A percentile compares a stretch with the other conserved stretches of the same genome.
Conservation (phyloP, 257 asterid genomes). For the Nicotiana sylvestris region DNA sequence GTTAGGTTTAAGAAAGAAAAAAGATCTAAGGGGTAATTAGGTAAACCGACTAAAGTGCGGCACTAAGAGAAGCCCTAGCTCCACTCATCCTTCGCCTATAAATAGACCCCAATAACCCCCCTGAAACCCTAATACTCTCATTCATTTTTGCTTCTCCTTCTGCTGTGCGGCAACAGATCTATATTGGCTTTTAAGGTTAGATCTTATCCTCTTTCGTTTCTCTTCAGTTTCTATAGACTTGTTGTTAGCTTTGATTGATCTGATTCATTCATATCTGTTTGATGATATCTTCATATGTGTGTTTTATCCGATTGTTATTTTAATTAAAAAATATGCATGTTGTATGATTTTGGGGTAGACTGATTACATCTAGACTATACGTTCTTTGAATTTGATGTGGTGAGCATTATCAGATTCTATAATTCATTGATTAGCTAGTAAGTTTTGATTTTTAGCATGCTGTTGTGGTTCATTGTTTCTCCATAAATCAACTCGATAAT, state of each 20-base stretch:
- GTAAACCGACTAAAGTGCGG: not conserved
- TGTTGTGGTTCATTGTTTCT: no score
- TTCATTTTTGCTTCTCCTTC: not conserved
- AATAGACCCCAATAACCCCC: not conserved
- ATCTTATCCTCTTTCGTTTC: not conserved
- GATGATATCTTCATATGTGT: no score
- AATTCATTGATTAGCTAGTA: not conserved
- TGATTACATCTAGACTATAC: no score
- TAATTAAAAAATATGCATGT: not conserved
- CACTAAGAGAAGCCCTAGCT: not conserved
- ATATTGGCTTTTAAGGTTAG: not conserved
- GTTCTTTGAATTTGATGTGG: no score
- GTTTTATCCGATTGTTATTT: no score
- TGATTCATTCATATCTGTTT: not conserved
- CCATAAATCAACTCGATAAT: no score
- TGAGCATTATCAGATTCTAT: not conserved
- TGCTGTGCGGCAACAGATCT: not conserved
- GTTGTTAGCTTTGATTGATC: not conserved
- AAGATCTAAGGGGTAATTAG: not conserved
- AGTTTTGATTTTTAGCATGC: no score
- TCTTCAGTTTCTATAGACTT: not conserved
- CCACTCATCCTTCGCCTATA: not conserved
- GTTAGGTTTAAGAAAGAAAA: not conserved
- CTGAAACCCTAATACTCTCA: not conserved
- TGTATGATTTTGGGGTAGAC: no score